Evolutionary conservation across 1,284 basidiomycete genomes (phyloP), one percentile per base, ranked within the genome.

Genomic region (Exobasidium rhododendri): DNA sequence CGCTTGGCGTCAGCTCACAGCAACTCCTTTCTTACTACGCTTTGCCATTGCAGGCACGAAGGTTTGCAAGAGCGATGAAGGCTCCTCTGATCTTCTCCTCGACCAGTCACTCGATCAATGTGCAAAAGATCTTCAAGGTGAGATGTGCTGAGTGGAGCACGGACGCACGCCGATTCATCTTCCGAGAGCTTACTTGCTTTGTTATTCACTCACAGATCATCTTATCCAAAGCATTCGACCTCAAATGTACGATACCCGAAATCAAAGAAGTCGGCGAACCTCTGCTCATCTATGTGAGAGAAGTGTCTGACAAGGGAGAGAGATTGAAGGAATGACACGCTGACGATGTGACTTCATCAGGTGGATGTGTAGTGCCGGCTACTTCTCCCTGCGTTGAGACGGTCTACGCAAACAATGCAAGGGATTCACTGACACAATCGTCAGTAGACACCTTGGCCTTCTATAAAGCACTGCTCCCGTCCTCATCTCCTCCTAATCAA

Each of bases 51-150:
- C 64, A 73, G 58, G 71, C 73, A 44, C 92, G 94, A 80, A 87
- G 94, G 69, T 98, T 97, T 82, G 91, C 92, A 59, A 89, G 92
- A 80, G 94, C 94, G 52, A 98, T 97, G 94, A 93, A 96, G 78
- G 93, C 94, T 7, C 94, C 93, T 7, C 83, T 98, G 73, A 94
- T 97, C 81, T 98, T 97, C 82, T 97, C 93, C 82, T 97, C 93
- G 49, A 97, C 94, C 45, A 91, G 91, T 44, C 92, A 94, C 70
- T 92, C 92, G 63, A 96, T 97, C 83, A 97, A 98, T 81, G 94
- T 98, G 58, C 94, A 97, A 57, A 81, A 73, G 63, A 75, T 75
- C 53, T 76, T 76, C 84, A 96, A 97, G 85, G 35, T 40, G 35
- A 40, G 35, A n/a, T n/a, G n/a, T n/a, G n/a, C n/a, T n/a, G n/a